Percentiles rank a stretch among this genome's conserved stretches.
phyloP scores from a whole-genome alignment of 1,284 basidiomycete species.

The Ustilago vetiveriae region DNA sequence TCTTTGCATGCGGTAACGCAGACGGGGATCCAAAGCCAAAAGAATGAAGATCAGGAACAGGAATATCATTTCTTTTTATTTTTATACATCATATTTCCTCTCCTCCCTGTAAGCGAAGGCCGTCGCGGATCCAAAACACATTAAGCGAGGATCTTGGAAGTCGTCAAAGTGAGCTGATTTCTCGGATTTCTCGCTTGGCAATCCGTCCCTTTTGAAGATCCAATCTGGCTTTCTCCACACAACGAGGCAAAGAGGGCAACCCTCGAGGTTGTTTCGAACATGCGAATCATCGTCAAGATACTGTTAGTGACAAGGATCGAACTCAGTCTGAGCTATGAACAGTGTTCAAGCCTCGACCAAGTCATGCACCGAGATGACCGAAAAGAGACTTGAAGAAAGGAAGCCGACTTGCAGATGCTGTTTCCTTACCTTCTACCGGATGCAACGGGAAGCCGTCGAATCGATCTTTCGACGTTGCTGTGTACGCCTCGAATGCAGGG shows the following conservation, averaged over 20 bases:
- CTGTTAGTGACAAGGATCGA: too few species aligned
- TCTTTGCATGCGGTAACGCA: too few species aligned
- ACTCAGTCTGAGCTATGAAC: too few species aligned
- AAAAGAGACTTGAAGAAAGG: not conserved
- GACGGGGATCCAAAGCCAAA: too few species aligned
- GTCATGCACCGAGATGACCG: not conserved
- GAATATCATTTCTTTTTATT: not conserved
- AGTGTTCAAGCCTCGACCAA: too few species aligned
- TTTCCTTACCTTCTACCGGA: not conserved
- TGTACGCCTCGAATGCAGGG: too few species aligned
- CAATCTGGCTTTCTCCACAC: too few species aligned
- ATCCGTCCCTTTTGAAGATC: not conserved
- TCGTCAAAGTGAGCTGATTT: slow-evolving; percentile 18
- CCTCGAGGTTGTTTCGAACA: too few species aligned
- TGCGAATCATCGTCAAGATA: too few species aligned
- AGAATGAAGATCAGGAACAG: not conserved
- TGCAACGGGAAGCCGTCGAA: too few species aligned
- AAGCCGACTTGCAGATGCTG: not conserved
- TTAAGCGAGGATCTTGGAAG: slow-evolving; percentile 6
- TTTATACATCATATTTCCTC: too few species aligned
- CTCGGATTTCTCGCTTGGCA: not conserved
- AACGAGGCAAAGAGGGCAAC: not conserved
- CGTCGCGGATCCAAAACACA: not conserved
- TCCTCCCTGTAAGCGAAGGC: slow-evolving; percentile 1
- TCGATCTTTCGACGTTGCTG: too few species aligned